Evolutionary conservation across 2,329 filamentous ascomycete species (phyloP).

Genomic region (Nemania sp.): DNA sequence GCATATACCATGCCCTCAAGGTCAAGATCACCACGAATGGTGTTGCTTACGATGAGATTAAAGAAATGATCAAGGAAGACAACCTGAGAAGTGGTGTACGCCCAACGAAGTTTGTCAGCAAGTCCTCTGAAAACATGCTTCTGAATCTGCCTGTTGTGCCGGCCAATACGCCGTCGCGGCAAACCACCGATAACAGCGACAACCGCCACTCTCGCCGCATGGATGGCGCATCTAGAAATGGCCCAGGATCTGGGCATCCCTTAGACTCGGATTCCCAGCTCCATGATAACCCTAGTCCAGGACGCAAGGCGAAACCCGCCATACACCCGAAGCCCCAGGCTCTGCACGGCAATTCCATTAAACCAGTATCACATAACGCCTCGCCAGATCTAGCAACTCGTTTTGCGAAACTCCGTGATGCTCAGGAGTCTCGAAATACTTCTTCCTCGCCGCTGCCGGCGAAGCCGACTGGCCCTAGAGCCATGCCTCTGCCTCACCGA

Average conservation of each 20-base stretch:
- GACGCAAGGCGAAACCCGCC: slow-evolving; percentile 47
- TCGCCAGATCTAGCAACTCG: slow-evolving; percentile 58
- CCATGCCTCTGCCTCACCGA: slow-evolving; percentile 54
- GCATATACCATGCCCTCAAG: slow-evolving; percentile 55
- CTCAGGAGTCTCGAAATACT: slow-evolving; percentile 44
- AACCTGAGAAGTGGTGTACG: slow-evolving; percentile 65
- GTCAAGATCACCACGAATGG: slow-evolving; percentile 55
- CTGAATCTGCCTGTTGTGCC: slow-evolving; percentile 30
- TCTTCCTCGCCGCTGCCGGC: slow-evolving; percentile 53
- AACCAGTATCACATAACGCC: slow-evolving; percentile 43
- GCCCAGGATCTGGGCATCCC: neutral
- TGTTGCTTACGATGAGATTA: slow-evolving; percentile 59
- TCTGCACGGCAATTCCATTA: slow-evolving; percentile 65
- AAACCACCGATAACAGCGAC: slow-evolving; percentile 1
- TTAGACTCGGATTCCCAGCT: slow-evolving; percentile 1
- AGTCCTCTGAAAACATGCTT: slow-evolving; percentile 14
- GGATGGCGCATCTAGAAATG: neutral
- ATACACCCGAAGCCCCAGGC: slow-evolving; percentile 71
- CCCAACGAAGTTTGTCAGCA: slow-evolving; percentile 41
- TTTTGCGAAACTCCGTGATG: slow-evolving; percentile 60
- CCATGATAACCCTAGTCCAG: neutral
- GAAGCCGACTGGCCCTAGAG: slow-evolving; percentile 47
- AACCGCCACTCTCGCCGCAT: neutral
- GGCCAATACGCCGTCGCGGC: slow-evolving; percentile 13
- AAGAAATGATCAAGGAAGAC: slow-evolving; percentile 67